Conservation (phyloP, 306 rosid genomes). For the Abrus precatorius region DNA sequence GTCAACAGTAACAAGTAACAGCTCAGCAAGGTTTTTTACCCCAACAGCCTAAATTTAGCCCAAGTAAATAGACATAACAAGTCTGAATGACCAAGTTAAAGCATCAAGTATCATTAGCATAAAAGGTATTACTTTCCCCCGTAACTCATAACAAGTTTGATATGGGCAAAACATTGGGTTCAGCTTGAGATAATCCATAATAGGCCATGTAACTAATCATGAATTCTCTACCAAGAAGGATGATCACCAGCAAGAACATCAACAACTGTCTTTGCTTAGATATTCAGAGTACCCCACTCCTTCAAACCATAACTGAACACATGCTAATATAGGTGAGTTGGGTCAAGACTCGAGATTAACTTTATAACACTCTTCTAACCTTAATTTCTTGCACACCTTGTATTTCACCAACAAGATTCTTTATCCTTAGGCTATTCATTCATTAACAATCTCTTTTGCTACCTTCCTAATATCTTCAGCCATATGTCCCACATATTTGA, state of each 20-base stretch:
- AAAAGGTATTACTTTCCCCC: neutral
- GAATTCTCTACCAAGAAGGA: neutral
- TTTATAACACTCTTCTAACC: too few relatives aligned
- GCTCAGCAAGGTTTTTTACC: too few relatives aligned
- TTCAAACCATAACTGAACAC: neutral
- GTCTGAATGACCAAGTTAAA: too few relatives aligned
- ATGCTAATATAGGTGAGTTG: neutral
- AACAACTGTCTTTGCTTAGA: too few relatives aligned
- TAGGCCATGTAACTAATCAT: too few relatives aligned
- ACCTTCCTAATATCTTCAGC: neutral
- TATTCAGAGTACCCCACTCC: too few relatives aligned
- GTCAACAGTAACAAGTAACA: neutral
- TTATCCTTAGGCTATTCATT: conserved; percentile 1
- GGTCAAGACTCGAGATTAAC: neutral
- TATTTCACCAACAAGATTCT: neutral
- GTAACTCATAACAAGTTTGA: neutral
- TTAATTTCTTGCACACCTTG: too few relatives aligned
- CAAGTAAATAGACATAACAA: too few relatives aligned
- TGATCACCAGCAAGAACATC: too few relatives aligned
- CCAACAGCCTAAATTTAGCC: too few relatives aligned
- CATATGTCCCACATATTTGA: neutral
- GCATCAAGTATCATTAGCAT: too few relatives aligned
- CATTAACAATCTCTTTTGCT: neutral
- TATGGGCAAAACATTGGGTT: neutral
- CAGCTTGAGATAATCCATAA: too few relatives aligned